Percentiles rank a stretch among this genome's conserved stretches.
Evolutionary conservation across 208 protist species (phyloP).

Genomic region (Trypanosomatidae sp.): DNA sequence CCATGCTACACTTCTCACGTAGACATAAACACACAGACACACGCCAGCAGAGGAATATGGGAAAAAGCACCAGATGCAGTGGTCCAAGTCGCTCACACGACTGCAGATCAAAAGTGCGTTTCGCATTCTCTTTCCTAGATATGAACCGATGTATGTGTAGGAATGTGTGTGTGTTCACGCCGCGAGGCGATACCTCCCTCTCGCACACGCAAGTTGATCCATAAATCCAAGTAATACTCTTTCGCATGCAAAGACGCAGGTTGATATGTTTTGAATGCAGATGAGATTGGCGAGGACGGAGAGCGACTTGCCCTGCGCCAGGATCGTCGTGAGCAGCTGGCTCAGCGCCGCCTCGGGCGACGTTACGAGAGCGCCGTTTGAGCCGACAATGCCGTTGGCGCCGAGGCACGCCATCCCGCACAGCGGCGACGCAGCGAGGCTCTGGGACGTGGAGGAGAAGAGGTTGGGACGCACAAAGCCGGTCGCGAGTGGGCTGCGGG

Average conservation of each 20-base stretch:
- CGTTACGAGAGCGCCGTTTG: slow-evolving; percentile 13
- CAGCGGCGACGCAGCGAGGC: slow-evolving; percentile 49
- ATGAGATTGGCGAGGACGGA: slow-evolving; percentile 44
- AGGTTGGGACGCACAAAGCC: slow-evolving; percentile 76
- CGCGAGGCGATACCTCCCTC: too few relatives aligned
- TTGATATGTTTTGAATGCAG: slow-evolving; percentile 87
- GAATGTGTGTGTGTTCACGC: too few relatives aligned
- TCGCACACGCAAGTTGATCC: too few relatives aligned
- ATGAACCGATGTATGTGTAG: too few relatives aligned
- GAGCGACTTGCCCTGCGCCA: slow-evolving; percentile 42
- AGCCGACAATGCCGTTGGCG: slow-evolving; percentile 10
- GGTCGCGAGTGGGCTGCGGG: slow-evolving; percentile 69
- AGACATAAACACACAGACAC: too few relatives aligned
- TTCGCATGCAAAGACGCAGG: slow-evolving; percentile 81
- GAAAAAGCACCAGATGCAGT: too few relatives aligned
- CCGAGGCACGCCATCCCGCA: slow-evolving; percentile 29
- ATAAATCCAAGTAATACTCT: slow-evolving; percentile 80
- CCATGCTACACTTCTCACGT: too few relatives aligned
- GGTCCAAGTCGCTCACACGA: too few relatives aligned
- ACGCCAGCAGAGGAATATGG: too few relatives aligned
- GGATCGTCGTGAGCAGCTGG: slow-evolving; percentile 50
- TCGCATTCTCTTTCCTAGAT: too few relatives aligned
- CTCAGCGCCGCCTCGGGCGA: slow-evolving; percentile 39
- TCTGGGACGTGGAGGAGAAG: slow-evolving; percentile 42
- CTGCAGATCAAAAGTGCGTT: too few relatives aligned